A percentile compares a stretch with the other conserved stretches of the same genome.
These are phyloP conservation scores for Diophrys sp. DNA, from an alignment of 73 alveolate species.

Conservation along the genomic window DNA sequence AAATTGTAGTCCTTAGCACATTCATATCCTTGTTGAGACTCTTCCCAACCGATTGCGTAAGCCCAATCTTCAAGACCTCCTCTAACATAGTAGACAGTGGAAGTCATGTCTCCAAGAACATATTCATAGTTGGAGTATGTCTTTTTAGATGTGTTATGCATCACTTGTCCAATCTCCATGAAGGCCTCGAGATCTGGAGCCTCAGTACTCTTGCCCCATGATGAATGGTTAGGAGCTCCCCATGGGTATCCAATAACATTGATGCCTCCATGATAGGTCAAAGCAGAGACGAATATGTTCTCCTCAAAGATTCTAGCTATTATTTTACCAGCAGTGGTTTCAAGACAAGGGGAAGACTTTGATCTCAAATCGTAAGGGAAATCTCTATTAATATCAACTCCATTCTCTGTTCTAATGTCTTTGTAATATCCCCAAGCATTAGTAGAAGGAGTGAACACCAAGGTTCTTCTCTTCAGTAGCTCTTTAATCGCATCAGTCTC, in stretches of 20 bases:
- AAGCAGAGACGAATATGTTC: constrained; percentile 67
- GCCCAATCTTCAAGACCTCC: constrained; percentile 99
- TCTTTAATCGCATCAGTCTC: constrained; percentile 44
- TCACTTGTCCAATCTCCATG: constrained; percentile 58
- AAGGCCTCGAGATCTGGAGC: constrained; percentile 89
- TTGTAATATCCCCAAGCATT: constrained; percentile 91
- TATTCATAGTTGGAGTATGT: constrained; percentile 36
- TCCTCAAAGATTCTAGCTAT: constrained; percentile 68
- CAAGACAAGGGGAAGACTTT: constrained; percentile 57
- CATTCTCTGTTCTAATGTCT: constrained; percentile 45
- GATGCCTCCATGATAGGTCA: constrained; percentile 95
- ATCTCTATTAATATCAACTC: constrained; percentile 95
- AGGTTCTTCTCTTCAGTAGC: constrained; percentile 64
- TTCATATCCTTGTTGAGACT: constrained; percentile 25
- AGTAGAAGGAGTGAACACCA: constrained; percentile 91
- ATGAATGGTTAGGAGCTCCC: constrained; percentile 83
- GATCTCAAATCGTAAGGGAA: constrained; percentile 76
- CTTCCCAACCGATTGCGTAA: constrained; percentile 96
- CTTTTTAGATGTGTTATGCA: constrained; percentile 65
- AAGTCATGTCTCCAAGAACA: constrained; percentile 77
- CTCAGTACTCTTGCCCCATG: constrained; percentile 67
- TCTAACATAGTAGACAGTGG: constrained; percentile 81
- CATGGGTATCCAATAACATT: constrained; percentile 91
- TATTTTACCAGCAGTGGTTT: constrained; percentile 84
- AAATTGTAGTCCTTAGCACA: neutral